Conservation (phyloP, 306 rosid genomes). For the Malus orientalis region DNA sequence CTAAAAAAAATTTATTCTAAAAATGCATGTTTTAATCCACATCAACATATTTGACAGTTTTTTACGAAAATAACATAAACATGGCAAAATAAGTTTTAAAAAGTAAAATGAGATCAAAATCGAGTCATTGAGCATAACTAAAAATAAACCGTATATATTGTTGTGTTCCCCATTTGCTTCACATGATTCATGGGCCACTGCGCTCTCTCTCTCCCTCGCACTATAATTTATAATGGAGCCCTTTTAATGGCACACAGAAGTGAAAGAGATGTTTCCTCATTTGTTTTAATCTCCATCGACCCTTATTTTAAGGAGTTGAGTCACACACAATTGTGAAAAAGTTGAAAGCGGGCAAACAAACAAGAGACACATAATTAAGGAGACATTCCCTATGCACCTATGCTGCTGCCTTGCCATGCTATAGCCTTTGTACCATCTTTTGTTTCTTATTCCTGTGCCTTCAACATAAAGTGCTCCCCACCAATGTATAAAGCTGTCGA, state of each 20-base stretch:
- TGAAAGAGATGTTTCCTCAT: constrained; percentile 40
- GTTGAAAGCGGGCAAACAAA: background rate
- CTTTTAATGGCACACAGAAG: constrained; percentile 15
- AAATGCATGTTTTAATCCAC: too few species aligned
- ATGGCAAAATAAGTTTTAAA: too few species aligned
- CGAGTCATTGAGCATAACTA: too few species aligned
- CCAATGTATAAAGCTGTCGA: background rate
- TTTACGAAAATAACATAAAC: too few species aligned
- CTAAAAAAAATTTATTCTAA: too few species aligned
- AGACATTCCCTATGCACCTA: constrained; percentile 8
- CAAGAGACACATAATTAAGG: background rate
- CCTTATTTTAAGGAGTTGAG: constrained; percentile 21
- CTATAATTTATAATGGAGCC: background rate
- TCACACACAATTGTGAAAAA: background rate
- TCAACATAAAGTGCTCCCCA: background rate
- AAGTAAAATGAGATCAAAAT: too few species aligned
- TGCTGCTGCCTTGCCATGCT: background rate
- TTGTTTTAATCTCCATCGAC: background rate
- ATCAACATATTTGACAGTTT: too few species aligned
- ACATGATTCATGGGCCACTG: constrained; percentile 25
- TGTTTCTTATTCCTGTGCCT: background rate
- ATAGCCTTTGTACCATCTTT: background rate
- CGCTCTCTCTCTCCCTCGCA: background rate
- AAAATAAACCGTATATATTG: background rate
- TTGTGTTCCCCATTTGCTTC: constrained; percentile 30